phyloP scores from a whole-genome alignment of 1,139 yeast species.

The Suhomyces taliae region DNA sequence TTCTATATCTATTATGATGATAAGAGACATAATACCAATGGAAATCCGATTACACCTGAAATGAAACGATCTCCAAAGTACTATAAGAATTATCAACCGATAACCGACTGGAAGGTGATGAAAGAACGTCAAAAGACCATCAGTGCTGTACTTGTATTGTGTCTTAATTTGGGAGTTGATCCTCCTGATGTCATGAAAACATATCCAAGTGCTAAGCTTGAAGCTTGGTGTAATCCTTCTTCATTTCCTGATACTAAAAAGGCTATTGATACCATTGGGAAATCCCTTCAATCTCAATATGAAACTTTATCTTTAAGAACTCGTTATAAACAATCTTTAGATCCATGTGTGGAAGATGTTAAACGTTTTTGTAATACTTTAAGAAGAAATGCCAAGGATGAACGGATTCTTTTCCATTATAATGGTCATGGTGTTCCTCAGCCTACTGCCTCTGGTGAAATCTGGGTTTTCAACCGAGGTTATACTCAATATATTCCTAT shows the following conservation, averaged over 20 bases:
- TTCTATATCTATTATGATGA: slow-evolving; percentile 83
- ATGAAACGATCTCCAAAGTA: slow-evolving; percentile 46
- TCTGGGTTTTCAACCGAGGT: slow-evolving; percentile 97
- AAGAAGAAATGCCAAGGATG: slow-evolving; percentile 88
- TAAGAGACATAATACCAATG: slow-evolving; percentile 88
- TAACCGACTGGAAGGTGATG: slow-evolving; percentile 87
- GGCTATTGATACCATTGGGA: slow-evolving; percentile 91
- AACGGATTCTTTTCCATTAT: slow-evolving; percentile 86
- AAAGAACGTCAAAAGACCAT: slow-evolving; percentile 91
- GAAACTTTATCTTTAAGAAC: slow-evolving; percentile 87
- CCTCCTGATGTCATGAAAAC: slow-evolving; percentile 97
- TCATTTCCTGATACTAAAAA: slow-evolving; percentile 83
- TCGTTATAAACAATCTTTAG: slow-evolving; percentile 84
- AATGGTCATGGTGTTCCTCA: slow-evolving; percentile 99
- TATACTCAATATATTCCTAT: slow-evolving; percentile 98
- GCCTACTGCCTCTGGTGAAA: slow-evolving; percentile 96
- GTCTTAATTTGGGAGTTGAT: slow-evolving; percentile 91
- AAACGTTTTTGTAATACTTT: slow-evolving; percentile 88
- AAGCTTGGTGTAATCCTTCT: slow-evolving; percentile 92
- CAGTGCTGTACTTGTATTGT: slow-evolving; percentile 88
- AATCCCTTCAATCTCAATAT: slow-evolving; percentile 81
- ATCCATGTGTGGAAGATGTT: slow-evolving; percentile 95
- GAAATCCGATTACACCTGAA: slow-evolving; percentile 71
- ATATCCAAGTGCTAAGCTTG: slow-evolving; percentile 88
- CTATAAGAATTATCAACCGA: slow-evolving; percentile 60